These are phyloP conservation scores for Citrullus mucosospermus DNA, from an alignment of 306 rosid species.

Conservation along the genomic window DNA sequence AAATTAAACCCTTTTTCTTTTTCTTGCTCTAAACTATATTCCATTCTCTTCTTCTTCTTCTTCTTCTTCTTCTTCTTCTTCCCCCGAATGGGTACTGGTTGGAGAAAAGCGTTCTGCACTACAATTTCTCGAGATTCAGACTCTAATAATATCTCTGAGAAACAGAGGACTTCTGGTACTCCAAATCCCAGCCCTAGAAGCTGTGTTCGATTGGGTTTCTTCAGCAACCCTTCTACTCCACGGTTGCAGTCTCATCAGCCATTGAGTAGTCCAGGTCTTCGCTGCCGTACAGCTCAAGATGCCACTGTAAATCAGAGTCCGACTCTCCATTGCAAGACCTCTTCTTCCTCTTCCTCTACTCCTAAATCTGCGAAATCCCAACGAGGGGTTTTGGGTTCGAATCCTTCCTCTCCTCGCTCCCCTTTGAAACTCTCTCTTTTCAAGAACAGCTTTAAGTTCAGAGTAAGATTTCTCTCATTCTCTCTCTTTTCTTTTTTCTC, in stretches of 20 bases:
- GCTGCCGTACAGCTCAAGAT: conserved; percentile 42
- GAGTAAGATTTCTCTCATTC: conserved; percentile 21
- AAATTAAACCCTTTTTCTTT: background rate
- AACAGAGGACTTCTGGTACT: conserved; percentile 8
- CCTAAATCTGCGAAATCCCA: conserved; percentile 42
- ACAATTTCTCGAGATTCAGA: conserved; percentile 46
- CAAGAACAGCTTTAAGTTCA: conserved; percentile 89
- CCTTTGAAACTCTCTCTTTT: conserved; percentile 82
- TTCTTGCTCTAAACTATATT: background rate
- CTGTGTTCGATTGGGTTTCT: conserved; percentile 52
- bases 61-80: background rate
- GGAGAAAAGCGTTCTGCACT: conserved; percentile 94
- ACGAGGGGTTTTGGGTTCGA: conserved; percentile 24
- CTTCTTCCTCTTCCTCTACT: background rate
- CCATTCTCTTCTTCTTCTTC: background rate
- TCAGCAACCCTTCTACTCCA: conserved; percentile 65
- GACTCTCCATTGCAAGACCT: conserved; percentile 13
- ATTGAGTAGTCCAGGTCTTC: conserved; percentile 25
- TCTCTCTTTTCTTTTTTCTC: background rate
- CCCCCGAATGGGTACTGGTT: conserved; percentile 65
- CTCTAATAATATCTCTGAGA: conserved; percentile 24
- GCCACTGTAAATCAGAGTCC: background rate
- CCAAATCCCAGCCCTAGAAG: conserved; percentile 65
- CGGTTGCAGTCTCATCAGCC: conserved; percentile 20
- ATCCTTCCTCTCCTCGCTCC: conserved; percentile 79